phyloP scores from a whole-genome alignment of 2,329 filamentous ascomycete species.

The Pestalotiopsis sp. region DNA sequence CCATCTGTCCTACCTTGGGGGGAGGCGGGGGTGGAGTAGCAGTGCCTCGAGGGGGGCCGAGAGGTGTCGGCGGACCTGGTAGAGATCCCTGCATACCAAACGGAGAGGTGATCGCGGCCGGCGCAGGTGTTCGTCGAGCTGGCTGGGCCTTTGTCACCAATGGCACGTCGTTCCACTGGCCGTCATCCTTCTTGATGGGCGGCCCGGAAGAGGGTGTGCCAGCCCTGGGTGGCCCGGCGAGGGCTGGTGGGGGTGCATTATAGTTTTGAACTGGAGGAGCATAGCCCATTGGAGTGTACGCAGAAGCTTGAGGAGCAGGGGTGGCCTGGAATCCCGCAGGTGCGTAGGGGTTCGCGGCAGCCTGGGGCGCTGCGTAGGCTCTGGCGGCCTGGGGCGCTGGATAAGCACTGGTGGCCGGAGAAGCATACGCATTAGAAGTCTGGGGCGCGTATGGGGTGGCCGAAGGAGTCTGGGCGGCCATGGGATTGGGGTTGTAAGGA shows the following conservation, averaged over 20 bases:
- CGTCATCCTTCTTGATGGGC: conserved; percentile 70
- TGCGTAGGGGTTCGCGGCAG: conserved; percentile 50
- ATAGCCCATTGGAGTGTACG: conserved; percentile 30
- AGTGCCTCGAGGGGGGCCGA: conserved; percentile 61
- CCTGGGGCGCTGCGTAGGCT: conserved; percentile 24
- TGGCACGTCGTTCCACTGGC: conserved; percentile 94
- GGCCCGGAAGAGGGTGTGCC: conserved; percentile 58
- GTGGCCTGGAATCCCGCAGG: conserved; percentile 60
- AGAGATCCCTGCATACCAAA: conserved; percentile 72
- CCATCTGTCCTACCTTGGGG: conserved; percentile 64
- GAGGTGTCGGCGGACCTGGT: conserved; percentile 53
- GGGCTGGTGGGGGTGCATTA: conserved; percentile 37
- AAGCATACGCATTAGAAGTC: conserved; percentile 26
- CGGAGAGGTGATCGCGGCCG: conserved; percentile 71
- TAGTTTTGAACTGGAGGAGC: conserved; percentile 34
- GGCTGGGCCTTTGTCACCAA: conserved; percentile 77
- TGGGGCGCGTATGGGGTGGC: conserved; percentile 33
- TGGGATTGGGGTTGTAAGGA: conserved; percentile 31
- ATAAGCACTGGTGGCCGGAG: conserved; percentile 31
- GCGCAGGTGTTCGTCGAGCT: conserved; percentile 74
- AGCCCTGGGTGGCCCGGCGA: conserved; percentile 63
- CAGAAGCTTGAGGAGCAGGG: conserved; percentile 37
- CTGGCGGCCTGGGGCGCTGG: conserved; percentile 20
- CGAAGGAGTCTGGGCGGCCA: conserved; percentile 23
- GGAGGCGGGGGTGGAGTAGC: conserved; percentile 79